phyloP scores from a whole-genome alignment of 2,329 filamentous ascomycete species.

The Tolypocladium paradoxum region DNA sequence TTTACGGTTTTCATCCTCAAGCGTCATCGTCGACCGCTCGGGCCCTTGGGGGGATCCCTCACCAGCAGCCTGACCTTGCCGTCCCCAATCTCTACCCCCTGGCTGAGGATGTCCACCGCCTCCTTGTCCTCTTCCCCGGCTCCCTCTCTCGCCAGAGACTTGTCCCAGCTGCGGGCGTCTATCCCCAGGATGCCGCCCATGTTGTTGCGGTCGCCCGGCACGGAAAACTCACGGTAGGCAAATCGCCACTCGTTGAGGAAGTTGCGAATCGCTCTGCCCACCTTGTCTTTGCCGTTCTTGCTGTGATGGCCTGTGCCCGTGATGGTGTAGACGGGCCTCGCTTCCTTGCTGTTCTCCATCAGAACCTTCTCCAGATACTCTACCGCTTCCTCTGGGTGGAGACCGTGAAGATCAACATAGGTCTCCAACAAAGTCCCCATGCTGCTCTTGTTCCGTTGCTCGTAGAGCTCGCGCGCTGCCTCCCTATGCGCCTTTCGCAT shows the following conservation, averaged over 20 bases:
- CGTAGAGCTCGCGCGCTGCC: slow-evolving; percentile 83
- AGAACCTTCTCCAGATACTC: slow-evolving; percentile 86
- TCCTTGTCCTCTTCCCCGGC: slow-evolving; percentile 27
- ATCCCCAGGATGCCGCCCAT: slow-evolving; percentile 68
- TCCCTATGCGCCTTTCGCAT: slow-evolving; percentile 97
- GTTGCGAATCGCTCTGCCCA: slow-evolving; percentile 82
- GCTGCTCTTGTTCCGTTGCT: slow-evolving; percentile 74
- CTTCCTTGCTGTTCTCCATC: slow-evolving; percentile 65
- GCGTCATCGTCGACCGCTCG: slow-evolving; percentile 35
- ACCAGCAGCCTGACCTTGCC: slow-evolving; percentile 57
- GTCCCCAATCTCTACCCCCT: slow-evolving; percentile 57
- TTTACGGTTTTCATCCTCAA: slow-evolving; percentile 17
- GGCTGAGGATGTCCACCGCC: slow-evolving; percentile 47
- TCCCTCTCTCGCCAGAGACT: slow-evolving; percentile 40
- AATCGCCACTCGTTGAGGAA: slow-evolving; percentile 96
- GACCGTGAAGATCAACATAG: slow-evolving; percentile 92
- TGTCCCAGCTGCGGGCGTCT: slow-evolving; percentile 58
- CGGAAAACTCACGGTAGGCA: slow-evolving; percentile 89
- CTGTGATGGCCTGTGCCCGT: slow-evolving; percentile 95
- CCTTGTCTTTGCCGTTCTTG: slow-evolving; percentile 98
- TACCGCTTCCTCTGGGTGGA: slow-evolving; percentile 96
- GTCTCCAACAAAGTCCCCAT: slow-evolving; percentile 54
- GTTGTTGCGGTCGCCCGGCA: slow-evolving; percentile 79
- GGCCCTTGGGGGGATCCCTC: slow-evolving; percentile 47
- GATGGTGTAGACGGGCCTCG: slow-evolving; percentile 81